Conservation (phyloP, 2,329 filamentous ascomycete genomes). For the Penicillium sp. region DNA sequence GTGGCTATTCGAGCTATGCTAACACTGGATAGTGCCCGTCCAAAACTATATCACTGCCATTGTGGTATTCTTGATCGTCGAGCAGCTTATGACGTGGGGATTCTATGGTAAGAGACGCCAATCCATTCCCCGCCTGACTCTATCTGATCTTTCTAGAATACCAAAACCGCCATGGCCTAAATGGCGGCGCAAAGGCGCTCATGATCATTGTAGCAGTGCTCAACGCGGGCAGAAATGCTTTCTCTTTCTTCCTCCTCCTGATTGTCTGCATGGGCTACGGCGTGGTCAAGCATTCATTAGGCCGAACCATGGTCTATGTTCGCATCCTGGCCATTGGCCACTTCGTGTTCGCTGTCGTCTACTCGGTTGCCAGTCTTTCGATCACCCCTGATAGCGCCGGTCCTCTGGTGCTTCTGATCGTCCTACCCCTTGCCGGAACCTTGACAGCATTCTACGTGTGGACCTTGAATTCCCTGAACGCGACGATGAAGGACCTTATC, state of each 20-base stretch:
- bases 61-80: conserved; percentile 85
- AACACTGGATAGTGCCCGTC: conserved; percentile 67
- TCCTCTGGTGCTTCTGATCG: conserved; percentile 86
- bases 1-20: conserved; percentile 27
- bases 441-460: conserved; percentile 97
- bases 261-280: conserved; percentile 99
- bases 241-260: conserved; percentile 95
- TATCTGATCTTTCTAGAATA: conserved; percentile 65
- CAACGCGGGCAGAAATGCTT: conserved; percentile 92
- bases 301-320: conserved; percentile 91
- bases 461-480: conserved; percentile 93
- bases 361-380: conserved; percentile 83
- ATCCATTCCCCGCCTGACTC: neutral
- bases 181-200: conserved; percentile 76
- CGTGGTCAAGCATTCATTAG: conserved; percentile 90
- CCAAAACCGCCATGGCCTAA: conserved; percentile 85
- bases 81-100: conserved; percentile 98
- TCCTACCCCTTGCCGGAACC: conserved; percentile 86
- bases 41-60: conserved; percentile 99
- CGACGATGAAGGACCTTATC: conserved; percentile 92
- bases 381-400: conserved; percentile 88
- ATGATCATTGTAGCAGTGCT: conserved; percentile 90
- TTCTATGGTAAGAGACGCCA: conserved; percentile 71
- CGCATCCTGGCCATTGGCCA: conserved; percentile 87
- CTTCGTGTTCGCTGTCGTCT: conserved; percentile 92